Percentiles rank a stretch among this genome's conserved stretches.
Conservation (phyloP, 306 rosid species). For the Purshia tridentata region DNA sequence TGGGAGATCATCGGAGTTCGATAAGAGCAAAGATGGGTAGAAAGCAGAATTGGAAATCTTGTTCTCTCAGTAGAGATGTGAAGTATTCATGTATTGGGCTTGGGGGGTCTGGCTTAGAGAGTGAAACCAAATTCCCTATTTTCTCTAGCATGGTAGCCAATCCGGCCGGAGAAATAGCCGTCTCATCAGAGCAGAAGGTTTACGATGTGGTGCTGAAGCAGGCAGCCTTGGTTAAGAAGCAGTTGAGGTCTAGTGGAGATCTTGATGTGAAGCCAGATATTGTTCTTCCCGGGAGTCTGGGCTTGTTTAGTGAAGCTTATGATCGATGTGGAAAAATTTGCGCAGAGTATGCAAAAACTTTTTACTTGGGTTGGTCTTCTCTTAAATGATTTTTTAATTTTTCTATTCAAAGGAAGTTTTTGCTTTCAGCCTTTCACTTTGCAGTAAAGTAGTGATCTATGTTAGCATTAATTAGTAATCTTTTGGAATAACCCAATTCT, state of each 20-base stretch:
- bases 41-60: slow-evolving; percentile 36
- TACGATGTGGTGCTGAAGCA: slow-evolving; percentile 83
- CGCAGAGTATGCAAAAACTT: slow-evolving; percentile 95
- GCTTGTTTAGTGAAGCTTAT: slow-evolving; percentile 65
- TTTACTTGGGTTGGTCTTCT: slow-evolving; percentile 61
- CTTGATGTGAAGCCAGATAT: slow-evolving; percentile 51
- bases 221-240: slow-evolving; percentile 67
- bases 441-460: background rate
- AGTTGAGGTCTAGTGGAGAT: slow-evolving; percentile 25
- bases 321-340: slow-evolving; percentile 87
- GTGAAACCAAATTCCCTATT: slow-evolving; percentile 40
- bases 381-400: slow-evolving; percentile 30
- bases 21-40: slow-evolving; percentile 37
- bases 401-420: background rate
- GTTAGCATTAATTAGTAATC: background rate
- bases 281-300: slow-evolving; percentile 57
- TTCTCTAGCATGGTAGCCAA: slow-evolving; percentile 59
- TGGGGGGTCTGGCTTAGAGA: slow-evolving; percentile 47
- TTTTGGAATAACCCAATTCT: slow-evolving; percentile 1
- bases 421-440: background rate
- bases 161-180: slow-evolving; percentile 52
- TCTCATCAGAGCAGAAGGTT: slow-evolving; percentile 78
- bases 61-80: slow-evolving; percentile 42
- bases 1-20: slow-evolving; percentile 37
- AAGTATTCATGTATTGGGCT: slow-evolving; percentile 45